These are phyloP conservation scores for Fusarium liriodendri DNA, from an alignment of 2,329 filamentous ascomycete species.

Conservation along the genomic window DNA sequence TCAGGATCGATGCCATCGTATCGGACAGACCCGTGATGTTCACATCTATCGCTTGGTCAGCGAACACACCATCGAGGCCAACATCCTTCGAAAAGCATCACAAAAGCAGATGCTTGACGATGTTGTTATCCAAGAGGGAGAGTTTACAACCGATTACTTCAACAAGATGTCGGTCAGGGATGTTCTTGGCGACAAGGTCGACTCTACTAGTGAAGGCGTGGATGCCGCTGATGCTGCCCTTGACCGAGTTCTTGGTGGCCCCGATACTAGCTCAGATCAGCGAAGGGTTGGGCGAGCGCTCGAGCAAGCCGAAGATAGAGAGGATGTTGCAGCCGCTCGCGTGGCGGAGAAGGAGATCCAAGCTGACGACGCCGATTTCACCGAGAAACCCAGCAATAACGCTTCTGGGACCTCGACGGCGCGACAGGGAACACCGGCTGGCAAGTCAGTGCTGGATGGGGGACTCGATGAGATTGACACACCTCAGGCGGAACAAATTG, in stretches of 20 bases:
- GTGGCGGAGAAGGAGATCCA: slow-evolving; percentile 90
- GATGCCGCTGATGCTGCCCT: slow-evolving; percentile 85
- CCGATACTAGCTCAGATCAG: slow-evolving; percentile 70
- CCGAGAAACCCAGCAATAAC: slow-evolving; percentile 66
- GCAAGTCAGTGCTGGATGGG: slow-evolving; percentile 48
- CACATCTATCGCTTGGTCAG: slow-evolving; percentile 97
- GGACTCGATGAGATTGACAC: slow-evolving; percentile 48
- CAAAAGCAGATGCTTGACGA: slow-evolving; percentile 99
- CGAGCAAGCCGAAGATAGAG: slow-evolving; percentile 90
- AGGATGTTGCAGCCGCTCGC: slow-evolving; percentile 89
- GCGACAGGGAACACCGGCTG: slow-evolving; percentile 63
- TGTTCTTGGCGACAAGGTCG: slow-evolving; percentile 71
- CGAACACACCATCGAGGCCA: slow-evolving; percentile 96
- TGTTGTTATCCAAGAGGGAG: slow-evolving; percentile 97
- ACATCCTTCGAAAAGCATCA: slow-evolving; percentile 94
- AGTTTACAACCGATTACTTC: slow-evolving; percentile 97
- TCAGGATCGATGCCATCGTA: slow-evolving; percentile 96
- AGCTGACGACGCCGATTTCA: slow-evolving; percentile 87
- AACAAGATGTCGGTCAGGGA: slow-evolving; percentile 81
- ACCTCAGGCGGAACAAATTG: slow-evolving; percentile 49
- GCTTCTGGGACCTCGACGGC: slow-evolving; percentile 63
- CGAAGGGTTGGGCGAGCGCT: slow-evolving; percentile 77
- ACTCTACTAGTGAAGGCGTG: slow-evolving; percentile 61
- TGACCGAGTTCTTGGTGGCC: slow-evolving; percentile 82
- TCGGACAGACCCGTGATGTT: slow-evolving; percentile 96